Conservation (phyloP, 768 basidiomycete species). For the Pulveroboletus frians region DNA sequence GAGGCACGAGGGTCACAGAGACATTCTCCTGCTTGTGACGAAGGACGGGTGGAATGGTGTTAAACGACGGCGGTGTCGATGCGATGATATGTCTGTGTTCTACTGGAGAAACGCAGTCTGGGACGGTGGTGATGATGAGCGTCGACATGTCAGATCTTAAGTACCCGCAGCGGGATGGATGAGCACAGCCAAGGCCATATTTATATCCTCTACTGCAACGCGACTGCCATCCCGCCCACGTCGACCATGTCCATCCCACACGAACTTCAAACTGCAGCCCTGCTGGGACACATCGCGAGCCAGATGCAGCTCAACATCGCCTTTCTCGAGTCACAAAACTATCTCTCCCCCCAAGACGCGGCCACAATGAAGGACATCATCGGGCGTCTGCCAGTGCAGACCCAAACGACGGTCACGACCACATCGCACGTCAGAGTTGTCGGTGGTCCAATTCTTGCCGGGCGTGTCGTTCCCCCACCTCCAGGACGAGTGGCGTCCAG, state of each 20-base stretch:
- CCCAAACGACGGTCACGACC: conserved; percentile 15
- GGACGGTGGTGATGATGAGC: conserved; percentile 37
- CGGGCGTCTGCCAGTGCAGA: conserved; percentile 37
- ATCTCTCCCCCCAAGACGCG: conserved; percentile 48
- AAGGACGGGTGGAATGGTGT: conserved; percentile 78
- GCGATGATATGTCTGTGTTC: conserved; percentile 62
- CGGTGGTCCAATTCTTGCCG: not conserved
- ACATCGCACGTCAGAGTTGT: conserved; percentile 10
- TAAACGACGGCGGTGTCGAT: conserved; percentile 83
- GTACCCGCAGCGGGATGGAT: too few relatives aligned
- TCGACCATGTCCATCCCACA: conserved; percentile 20
- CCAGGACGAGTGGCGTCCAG: conserved; percentile 9
- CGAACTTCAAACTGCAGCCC: conserved; percentile 34
- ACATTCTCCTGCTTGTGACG: conserved; percentile 72
- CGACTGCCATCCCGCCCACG: too few relatives aligned
- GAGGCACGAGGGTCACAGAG: conserved; percentile 63
- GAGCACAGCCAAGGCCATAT: conserved; percentile 15
- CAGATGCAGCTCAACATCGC: conserved; percentile 54
- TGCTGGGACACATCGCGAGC: conserved; percentile 54
- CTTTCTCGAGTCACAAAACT: conserved; percentile 52
- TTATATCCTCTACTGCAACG: conserved; percentile 1
- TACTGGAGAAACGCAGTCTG: conserved; percentile 50
- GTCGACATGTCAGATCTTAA: conserved; percentile 12
- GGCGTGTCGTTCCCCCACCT: conserved; percentile 16
- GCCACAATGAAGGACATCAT: conserved; percentile 38